Base-by-base conservation (phyloP, 805 yeast species). In the Tetrapisispora taiwanensis region DNA sequence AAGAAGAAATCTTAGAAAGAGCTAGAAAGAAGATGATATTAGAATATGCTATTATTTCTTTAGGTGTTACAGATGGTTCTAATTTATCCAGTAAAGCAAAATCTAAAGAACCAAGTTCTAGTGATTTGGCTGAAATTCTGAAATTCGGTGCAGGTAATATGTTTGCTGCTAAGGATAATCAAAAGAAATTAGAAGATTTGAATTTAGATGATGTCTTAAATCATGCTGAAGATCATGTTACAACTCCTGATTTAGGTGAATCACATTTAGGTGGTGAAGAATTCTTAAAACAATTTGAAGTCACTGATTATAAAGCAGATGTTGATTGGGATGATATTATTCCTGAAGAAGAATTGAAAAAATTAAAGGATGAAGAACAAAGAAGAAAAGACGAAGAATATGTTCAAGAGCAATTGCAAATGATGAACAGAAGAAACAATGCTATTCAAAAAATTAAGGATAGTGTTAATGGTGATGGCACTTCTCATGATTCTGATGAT, bases 301-400 rank as follows among this genome's bases (percentile, higher is more conserved):
- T 92, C 43, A 92, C 99, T 0, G 98, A 92, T 62, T 94, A 89
- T 64, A 92, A 92, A 68, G 97, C 98, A 0, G 96, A 90, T 63
- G 88, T 90, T 48, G 94, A 88, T 51, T 92, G 99, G 99, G 97
- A 92, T 68, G 99, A 92, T 63, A 92, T 92, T 54, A 92, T 92
- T 56, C 99, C 99, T 0, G 89, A 86, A 51, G 95, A 85, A 37
- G 98, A 92, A 63, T 71, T 94, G 50, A 74, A 79, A 48, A 86
- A 84, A 60, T 72, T 92, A 54, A 92, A 92, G 61, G 95, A 84
- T 51, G 95, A 88, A 45, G 98, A 92, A 60, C 81, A 83, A 71
- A 82, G 79, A 60, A 75, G 84, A 42, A 75, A 81, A 37, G 97
- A 92, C 52, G 97, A 90, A 50, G 83, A 79, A 51, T 89, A 78